These are phyloP conservation scores for Phlyctochytrium bullatum DNA, from an alignment of 192 early-diverging fungal genomes.

Conservation along the genomic window DNA sequence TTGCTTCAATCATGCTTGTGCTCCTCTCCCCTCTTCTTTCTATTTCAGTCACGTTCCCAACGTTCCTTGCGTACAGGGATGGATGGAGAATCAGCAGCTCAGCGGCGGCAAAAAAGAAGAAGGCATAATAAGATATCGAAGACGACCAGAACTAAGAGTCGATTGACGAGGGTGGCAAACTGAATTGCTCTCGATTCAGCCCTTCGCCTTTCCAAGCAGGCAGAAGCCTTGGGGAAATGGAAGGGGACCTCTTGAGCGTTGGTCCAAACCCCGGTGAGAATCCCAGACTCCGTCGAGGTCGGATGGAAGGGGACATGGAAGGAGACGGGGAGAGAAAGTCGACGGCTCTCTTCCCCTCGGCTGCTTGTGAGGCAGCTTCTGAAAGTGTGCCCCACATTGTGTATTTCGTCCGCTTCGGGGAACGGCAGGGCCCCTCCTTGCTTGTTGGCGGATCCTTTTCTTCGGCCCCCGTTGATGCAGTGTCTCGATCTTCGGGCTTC, in stretches of 20 bases:
- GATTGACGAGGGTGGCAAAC: neutral
- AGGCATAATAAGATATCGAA: no score
- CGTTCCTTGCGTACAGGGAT: conserved; percentile 29
- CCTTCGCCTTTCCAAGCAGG: neutral
- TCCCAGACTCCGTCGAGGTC: neutral
- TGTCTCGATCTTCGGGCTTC: no score
- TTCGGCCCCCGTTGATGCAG: no score
- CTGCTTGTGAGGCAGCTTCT: neutral
- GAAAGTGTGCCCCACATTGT: neutral
- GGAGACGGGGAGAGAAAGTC: neutral
- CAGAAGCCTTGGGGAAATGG: neutral
- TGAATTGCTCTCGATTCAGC: neutral
- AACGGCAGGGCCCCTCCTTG: no score
- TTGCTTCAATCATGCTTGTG: conserved; percentile 2
- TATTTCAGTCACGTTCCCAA: conserved; percentile 17
- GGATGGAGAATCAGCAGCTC: conserved; percentile 18
- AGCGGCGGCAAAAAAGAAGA: no score
- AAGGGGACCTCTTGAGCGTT: neutral
- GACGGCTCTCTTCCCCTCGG: no score
- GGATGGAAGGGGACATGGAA: neutral
- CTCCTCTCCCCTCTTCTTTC: conserved; percentile 2
- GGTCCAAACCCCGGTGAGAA: neutral
- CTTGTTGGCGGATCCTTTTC: no score
- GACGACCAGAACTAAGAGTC: no score
- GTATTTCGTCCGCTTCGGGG: neutral